phyloP scores from a whole-genome alignment of 2,329 filamentous ascomycete species.

The Triangularia verruculosa region DNA sequence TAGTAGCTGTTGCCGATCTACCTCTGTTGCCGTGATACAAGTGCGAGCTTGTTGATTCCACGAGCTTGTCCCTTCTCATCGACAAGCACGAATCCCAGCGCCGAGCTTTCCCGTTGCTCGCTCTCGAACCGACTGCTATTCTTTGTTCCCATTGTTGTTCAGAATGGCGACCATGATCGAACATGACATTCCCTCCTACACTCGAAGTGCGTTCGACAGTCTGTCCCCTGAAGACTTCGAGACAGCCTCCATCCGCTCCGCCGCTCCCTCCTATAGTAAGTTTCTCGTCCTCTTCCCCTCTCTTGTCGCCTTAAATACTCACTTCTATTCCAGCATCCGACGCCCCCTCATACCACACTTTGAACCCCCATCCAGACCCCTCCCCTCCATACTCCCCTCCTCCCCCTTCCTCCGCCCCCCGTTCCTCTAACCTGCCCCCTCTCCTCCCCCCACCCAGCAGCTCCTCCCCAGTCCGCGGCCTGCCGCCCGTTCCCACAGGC shows the following conservation, averaged over 20 bases:
- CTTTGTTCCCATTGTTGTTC: not conserved
- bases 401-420: constrained; percentile 15
- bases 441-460: constrained; percentile 13
- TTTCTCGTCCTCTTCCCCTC: constrained; percentile 12
- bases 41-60: not conserved
- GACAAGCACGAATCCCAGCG: not conserved
- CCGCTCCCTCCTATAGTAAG: constrained; percentile 66
- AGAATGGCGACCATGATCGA: constrained; percentile 19
- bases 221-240: constrained; percentile 58
- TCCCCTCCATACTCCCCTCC: constrained; percentile 52
- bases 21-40: not conserved
- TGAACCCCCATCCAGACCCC: constrained; percentile 44
- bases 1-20: not conserved
- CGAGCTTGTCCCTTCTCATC: not conserved
- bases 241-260: constrained; percentile 63
- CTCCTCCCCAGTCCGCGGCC: constrained; percentile 36
- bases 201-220: constrained; percentile 23
- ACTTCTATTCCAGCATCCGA: constrained; percentile 51
- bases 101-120: no score
- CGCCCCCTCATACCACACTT: constrained; percentile 62
- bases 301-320: not conserved
- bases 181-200: constrained; percentile 17
- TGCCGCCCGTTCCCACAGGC: constrained; percentile 50
- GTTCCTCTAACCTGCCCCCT: constrained; percentile 18
- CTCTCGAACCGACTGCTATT: not conserved